These are phyloP conservation scores for Aspergillus aculeatinus DNA, from an alignment of 2,329 filamentous ascomycete species.

Conservation along the genomic window DNA sequence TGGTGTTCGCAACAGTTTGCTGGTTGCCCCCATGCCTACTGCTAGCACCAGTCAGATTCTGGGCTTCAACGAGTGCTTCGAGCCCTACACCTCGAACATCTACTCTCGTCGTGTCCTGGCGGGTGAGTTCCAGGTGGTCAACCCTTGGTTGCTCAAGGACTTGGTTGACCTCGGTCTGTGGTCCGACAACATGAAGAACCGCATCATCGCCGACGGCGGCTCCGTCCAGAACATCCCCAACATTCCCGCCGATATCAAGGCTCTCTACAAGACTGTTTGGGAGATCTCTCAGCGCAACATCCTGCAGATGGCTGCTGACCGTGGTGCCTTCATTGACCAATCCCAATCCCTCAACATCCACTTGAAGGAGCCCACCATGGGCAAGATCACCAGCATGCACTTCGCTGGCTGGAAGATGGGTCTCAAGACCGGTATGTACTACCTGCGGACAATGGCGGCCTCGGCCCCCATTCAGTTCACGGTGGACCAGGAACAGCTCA, in stretches of 20 bases:
- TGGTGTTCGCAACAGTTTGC: conserved; percentile 90
- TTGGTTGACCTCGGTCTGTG: conserved; percentile 96
- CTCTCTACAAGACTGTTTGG: conserved; percentile 99
- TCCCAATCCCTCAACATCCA: conserved; percentile 99
- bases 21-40: conserved; percentile 96
- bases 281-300: conserved; percentile 96
- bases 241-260: conserved; percentile 93
- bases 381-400: conserved; percentile 99
- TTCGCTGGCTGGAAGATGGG: conserved; percentile 99
- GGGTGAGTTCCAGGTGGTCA: conserved; percentile 98
- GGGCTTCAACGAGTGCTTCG: conserved; percentile 99
- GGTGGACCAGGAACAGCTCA: conserved; percentile 92
- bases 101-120: conserved; percentile 97
- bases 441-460: conserved; percentile 95
- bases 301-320: conserved; percentile 96
- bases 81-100: conserved; percentile 99
- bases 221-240: conserved; percentile 97
- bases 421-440: conserved; percentile 99
- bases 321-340: conserved; percentile 98
- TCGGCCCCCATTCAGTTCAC: conserved; percentile 98
- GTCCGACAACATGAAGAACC: conserved; percentile 99
- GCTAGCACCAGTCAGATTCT: conserved; percentile 96
- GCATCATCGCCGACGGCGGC: conserved; percentile 94
- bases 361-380: conserved; percentile 99
- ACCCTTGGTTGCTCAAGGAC: conserved; percentile 97